Base-by-base conservation (phyloP, 768 basidiomycete species). In the Lactifluus volemus region DNA sequence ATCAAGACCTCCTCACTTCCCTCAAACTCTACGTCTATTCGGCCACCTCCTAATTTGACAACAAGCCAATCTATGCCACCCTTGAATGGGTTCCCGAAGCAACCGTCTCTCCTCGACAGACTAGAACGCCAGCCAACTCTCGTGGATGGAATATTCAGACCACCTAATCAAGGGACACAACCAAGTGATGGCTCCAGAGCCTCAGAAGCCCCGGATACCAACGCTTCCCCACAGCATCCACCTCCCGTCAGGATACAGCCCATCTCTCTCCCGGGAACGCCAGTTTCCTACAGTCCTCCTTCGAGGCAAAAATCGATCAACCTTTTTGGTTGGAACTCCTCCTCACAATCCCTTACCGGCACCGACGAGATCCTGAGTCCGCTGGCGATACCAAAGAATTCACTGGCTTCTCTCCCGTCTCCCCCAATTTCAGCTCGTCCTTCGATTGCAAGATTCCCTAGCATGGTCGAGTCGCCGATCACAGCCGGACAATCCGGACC, bases 191-290 rank as follows among this genome's bases (percentile, higher is more conserved):
- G 44, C n/a, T 25, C 25, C 5, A 4, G 17, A 5, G 10, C 39
- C 41, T 38, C 60, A 30, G 47, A 39, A 14, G 14, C 25, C 2
- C 15, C 11, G 2, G 57, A 44, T 14, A 25, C 41, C 21, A 50
- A 36, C 29, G 11, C 41, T 21, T 42, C 63, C 5, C 58, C 50
- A 15, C 54, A 52, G 12, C 45, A 47, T 0, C 66, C 66, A 0
- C 73, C 73, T 21, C 66, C 67, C 15, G 47, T 68, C 39, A 72
- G 68, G 42, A 45, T 67, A 0, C 61, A 66, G 17, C 70, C 69
- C 1, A 55, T 73, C 9, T 63, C 70, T 8, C 64, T 74, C 4
- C 73, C 73, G 0, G 68, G 71, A 15, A 74, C 73, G 0, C 73
- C 73, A 6, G 73, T 67, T 38, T 66, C 66, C 61, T 72, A 70